These are phyloP conservation scores for Apocynum venetum DNA, from an alignment of 257 asterid genomes.

Conservation along the genomic window DNA sequence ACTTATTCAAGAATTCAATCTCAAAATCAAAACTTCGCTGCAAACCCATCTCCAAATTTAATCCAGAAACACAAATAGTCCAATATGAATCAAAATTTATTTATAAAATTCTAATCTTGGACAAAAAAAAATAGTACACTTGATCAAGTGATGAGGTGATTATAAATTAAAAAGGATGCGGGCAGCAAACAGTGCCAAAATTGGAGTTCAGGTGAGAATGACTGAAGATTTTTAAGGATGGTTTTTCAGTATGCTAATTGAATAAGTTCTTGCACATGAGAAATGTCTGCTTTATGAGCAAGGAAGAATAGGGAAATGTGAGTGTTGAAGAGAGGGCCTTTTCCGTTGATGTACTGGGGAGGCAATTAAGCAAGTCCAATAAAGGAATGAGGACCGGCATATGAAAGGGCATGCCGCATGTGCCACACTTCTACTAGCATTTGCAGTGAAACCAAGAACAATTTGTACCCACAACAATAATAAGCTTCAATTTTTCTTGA, in stretches of 20 bases:
- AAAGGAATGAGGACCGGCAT: constrained; percentile 27
- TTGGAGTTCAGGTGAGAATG: neutral
- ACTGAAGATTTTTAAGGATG: neutral
- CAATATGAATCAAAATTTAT: neutral
- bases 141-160: neutral
- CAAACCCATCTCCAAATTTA: constrained; percentile 24
- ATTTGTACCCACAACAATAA: neutral
- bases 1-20: constrained; percentile 15
- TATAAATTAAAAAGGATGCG: neutral
- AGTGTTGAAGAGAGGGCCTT: constrained; percentile 7
- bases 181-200: neutral
- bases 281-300: constrained; percentile 24
- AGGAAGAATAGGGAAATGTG: constrained; percentile 8
- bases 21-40: constrained; percentile 18
- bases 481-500: neutral
- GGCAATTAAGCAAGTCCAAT: constrained; percentile 32
- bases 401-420: constrained; percentile 22
- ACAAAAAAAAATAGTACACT: neutral
- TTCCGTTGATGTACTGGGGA: constrained; percentile 13
- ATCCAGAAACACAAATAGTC: constrained; percentile 12
- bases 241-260: neutral
- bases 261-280: constrained; percentile 6
- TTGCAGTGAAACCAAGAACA: neutral
- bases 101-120: neutral
- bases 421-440: constrained; percentile 16